Percentiles rank a stretch among this genome's conserved stretches.
These are phyloP conservation scores for Aspergillus novoparasiticus DNA, from an alignment of 2,329 filamentous ascomycete species.

Conservation along the genomic window DNA sequence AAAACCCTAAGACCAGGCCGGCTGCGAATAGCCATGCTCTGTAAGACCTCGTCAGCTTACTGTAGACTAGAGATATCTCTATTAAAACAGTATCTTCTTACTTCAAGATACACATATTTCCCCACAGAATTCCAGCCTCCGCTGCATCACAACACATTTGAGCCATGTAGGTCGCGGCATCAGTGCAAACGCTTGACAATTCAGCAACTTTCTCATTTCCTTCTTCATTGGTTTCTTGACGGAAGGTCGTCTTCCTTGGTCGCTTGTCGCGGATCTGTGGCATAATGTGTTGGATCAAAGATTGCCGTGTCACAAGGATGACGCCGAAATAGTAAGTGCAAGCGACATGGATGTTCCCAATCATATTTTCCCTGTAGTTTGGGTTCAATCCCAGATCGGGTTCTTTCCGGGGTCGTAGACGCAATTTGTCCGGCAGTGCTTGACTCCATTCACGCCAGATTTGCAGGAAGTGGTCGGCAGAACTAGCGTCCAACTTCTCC, in stretches of 20 bases:
- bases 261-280: slow-evolving; percentile 24
- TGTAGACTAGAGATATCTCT: not conserved
- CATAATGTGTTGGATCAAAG: slow-evolving; percentile 52
- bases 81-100: not conserved
- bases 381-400: not conserved
- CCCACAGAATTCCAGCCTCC: slow-evolving; percentile 1
- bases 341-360: slow-evolving; percentile 54
- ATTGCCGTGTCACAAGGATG: slow-evolving; percentile 55
- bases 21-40: slow-evolving; percentile 13
- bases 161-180: slow-evolving; percentile 7
- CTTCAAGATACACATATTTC: slow-evolving; percentile 14
- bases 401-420: not conserved
- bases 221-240: slow-evolving; percentile 3
- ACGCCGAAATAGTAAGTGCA: slow-evolving; percentile 59
- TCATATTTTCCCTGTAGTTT: slow-evolving; percentile 15
- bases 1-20: slow-evolving; percentile 10
- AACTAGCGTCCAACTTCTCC: not conserved
- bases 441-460: slow-evolving; percentile 2
- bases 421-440: not conserved
- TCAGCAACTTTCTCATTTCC: slow-evolving; percentile 5
- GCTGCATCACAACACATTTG: slow-evolving; percentile 9
- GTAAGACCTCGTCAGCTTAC: not conserved
- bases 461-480: not conserved
- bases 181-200: slow-evolving; percentile 7
- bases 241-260: slow-evolving; percentile 9